Percentiles rank a stretch among this genome's conserved stretches.
Conservation (phyloP, 192 early-diverging fungal species). For the Entomortierella chlamydospora region DNA sequence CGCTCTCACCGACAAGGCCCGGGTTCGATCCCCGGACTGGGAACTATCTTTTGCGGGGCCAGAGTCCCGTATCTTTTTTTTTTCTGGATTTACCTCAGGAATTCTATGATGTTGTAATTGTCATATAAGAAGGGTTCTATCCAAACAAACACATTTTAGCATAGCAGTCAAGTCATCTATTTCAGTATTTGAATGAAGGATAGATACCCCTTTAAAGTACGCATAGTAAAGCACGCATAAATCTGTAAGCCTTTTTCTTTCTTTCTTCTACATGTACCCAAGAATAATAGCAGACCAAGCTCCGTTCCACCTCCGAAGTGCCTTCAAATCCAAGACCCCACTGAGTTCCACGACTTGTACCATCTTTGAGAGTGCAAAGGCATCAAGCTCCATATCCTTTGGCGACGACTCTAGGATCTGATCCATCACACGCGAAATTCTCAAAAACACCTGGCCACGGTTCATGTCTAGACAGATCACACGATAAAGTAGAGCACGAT, state of each 20-base stretch:
- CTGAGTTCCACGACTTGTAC: slow-evolving; percentile 41
- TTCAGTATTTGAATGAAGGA: no score
- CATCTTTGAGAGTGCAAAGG: slow-evolving; percentile 44
- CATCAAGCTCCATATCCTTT: slow-evolving; percentile 44
- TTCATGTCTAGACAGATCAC: slow-evolving; percentile 42
- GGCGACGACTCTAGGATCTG: slow-evolving; percentile 33
- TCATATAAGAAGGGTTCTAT: no score
- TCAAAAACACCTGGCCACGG: slow-evolving; percentile 33
- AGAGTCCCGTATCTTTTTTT: background rate
- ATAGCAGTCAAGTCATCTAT: no score
- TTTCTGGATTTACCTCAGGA: background rate
- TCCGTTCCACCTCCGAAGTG: slow-evolving; percentile 40
- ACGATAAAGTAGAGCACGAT: slow-evolving; percentile 32
- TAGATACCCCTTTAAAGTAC: no score
- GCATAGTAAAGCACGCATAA: background rate
- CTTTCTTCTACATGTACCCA: slow-evolving; percentile 31
- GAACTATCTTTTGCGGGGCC: slow-evolving; percentile 13
- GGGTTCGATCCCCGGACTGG: slow-evolving; percentile 59
- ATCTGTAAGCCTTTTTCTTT: background rate
- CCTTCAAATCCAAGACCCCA: slow-evolving; percentile 35
- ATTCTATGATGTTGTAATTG: no score
- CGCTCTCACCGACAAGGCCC: slow-evolving; percentile 59
- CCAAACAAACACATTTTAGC: no score
- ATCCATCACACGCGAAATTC: slow-evolving; percentile 33
- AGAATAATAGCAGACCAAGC: slow-evolving; percentile 50